Base-by-base conservation (phyloP, 1,284 basidiomycete species). In the Athelia psychrophila region DNA sequence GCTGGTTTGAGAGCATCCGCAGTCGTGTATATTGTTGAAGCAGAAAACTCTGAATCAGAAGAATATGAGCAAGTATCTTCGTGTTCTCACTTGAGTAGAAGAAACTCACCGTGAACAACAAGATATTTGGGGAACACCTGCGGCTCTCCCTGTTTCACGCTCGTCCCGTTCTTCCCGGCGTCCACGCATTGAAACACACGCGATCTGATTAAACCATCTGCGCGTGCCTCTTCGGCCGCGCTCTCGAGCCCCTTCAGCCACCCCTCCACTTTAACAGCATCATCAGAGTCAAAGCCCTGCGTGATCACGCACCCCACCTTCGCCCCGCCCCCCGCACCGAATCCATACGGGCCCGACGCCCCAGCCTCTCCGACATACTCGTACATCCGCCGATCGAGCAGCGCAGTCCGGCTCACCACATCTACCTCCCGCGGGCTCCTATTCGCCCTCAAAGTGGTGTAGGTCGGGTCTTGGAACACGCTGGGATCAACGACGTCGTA, bases 331-430 rank as follows among this genome's bases (percentile, higher is more conserved):
- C 13, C 27, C 13, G 77, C 75, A 50, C 70, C 70, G 0, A 56
- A 61, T 4, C 63, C 56, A 30, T 64, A 64, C 45, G 77, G 59
- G 22, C 69, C 69, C 1, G 66, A 58, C 13, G 68, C 67, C 19
- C 64, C 48, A 12, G 36, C 8, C 4, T 66, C 71, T 9, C 49
- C 54, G 6, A 72, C 51, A 6, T 71, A 59, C 58, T 77, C 74
- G 55, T 79, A 82, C 1, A 74, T 76, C 50, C 79, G 69, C 44
- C 83, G 71, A 58, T 84, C 79, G 22, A 84, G 67, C n/a, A 77
- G 55, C 54, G 72, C 73, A 18, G 83, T 63, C 36, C 74, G 65
- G 46, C 66, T 60, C 27, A 85, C 68, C n/a, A 84, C 66, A 44
- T 72, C 63, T 15, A 68, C 71, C 65, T 86, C 84, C 35, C 81